phyloP scores from a whole-genome alignment of 225 moss, liverwort and hornwort species.

The Sphagnum tenellum region DNA sequence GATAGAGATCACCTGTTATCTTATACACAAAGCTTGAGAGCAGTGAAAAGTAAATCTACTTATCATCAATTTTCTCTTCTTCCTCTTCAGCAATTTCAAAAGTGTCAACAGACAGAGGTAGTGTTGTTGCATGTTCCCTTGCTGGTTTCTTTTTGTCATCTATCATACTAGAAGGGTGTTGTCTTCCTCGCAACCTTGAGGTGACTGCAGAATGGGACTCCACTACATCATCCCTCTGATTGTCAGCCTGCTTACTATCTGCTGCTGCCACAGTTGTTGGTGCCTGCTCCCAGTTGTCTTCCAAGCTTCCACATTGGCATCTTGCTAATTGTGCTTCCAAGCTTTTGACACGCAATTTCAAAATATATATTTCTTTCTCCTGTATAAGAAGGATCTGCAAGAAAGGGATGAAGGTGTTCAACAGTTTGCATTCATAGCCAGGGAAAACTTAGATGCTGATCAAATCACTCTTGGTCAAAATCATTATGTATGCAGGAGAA shows the following conservation, averaged over 20 bases:
- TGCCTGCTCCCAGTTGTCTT: too few relatives aligned
- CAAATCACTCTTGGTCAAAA: too few relatives aligned
- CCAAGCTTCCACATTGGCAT: conserved; percentile 12
- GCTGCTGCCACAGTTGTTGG: too few relatives aligned
- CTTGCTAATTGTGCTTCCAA: conserved; percentile 25
- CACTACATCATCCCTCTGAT: conserved; percentile 5
- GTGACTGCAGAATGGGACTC: conserved; percentile 20
- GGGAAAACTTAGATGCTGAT: too few relatives aligned
- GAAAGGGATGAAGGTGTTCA: not conserved
- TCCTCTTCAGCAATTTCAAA: conserved; percentile 33
- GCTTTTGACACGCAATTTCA: conserved; percentile 26
- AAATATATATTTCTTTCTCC: conserved; percentile 40
- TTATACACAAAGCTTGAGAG: too few relatives aligned
- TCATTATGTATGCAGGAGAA: too few relatives aligned
- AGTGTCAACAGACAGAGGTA: conserved; percentile 9
- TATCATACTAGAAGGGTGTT: conserved; percentile 1
- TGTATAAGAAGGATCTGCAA: conserved; percentile 38
- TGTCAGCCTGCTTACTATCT: too few relatives aligned
- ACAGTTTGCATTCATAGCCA: too few relatives aligned
- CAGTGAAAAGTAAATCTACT: conserved; percentile 8
- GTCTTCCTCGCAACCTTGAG: conserved; percentile 30
- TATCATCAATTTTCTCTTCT: conserved; percentile 33
- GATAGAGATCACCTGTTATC: too few relatives aligned
- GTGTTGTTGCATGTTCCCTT: conserved; percentile 3
- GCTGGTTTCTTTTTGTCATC: conserved; percentile 16